Percentiles rank a stretch among this genome's conserved stretches.
Conservation (phyloP, 768 basidiomycete genomes). For the Termitomyces sp. region DNA sequence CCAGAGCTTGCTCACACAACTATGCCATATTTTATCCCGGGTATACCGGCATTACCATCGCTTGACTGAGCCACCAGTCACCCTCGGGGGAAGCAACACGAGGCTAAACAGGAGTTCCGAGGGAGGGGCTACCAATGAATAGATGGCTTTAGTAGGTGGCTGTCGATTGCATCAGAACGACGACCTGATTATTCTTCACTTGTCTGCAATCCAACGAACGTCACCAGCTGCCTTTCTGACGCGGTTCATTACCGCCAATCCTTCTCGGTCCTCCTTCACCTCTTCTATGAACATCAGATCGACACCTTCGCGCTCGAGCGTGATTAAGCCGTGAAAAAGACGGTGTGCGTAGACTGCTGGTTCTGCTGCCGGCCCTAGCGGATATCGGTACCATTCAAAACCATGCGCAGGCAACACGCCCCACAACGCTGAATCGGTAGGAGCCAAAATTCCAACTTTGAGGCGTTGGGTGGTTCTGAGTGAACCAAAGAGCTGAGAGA, state of each 20-base stretch:
- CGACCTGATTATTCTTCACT: not conserved
- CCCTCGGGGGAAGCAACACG: not conserved
- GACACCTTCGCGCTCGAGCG: conserved; percentile 71
- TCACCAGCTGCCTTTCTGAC: conserved; percentile 85
- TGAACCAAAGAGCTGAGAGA: conserved; percentile 36
- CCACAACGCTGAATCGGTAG: conserved; percentile 51
- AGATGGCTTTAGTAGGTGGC: not conserved
- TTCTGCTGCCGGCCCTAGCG: conserved; percentile 45
- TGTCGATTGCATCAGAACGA: not conserved
- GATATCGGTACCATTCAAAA: conserved; percentile 53
- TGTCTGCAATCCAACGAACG: conserved; percentile 26
- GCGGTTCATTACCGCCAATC: conserved; percentile 93
- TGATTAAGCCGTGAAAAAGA: conserved; percentile 83
- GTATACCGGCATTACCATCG: not conserved
- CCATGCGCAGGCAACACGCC: conserved; percentile 24
- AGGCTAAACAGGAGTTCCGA: conserved; percentile 1
- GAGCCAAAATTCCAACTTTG: conserved; percentile 69
- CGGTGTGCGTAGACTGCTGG: conserved; percentile 70
- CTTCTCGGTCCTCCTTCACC: conserved; percentile 72
- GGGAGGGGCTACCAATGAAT: not conserved
- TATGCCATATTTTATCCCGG: not conserved
- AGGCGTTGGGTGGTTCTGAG: conserved; percentile 26
- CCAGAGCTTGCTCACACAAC: not conserved
- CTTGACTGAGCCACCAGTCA: not conserved
- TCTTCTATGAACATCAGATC: conserved; percentile 85